Conservation (phyloP, 164 flowering plant species). For the Brasenia schreberi region DNA sequence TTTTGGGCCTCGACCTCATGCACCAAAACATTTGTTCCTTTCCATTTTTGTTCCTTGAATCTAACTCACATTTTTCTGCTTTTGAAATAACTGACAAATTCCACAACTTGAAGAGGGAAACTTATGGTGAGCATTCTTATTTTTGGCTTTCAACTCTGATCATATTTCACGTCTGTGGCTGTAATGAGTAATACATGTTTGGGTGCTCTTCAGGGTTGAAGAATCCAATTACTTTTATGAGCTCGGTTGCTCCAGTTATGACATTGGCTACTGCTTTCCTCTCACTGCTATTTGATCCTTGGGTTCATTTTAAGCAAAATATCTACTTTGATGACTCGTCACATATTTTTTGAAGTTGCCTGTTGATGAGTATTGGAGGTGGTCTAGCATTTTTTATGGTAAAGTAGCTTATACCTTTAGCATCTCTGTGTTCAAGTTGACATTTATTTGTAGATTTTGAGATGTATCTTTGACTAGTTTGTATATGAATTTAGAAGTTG, state of each 20-base stretch:
- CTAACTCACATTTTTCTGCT: not conserved
- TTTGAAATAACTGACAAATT: not conserved
- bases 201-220: conserved; percentile 51
- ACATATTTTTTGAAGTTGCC: conserved; percentile 59
- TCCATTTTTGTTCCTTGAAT: not conserved
- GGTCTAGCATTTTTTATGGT: conserved; percentile 94
- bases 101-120: not conserved
- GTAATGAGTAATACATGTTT: conserved; percentile 2
- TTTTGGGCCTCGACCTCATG: too few species aligned
- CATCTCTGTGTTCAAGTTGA: too few species aligned
- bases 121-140: not conserved
- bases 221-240: conserved; percentile 89
- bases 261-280: conserved; percentile 65
- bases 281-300: conserved; percentile 80
- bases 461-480: too few species aligned
- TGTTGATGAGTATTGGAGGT: conserved; percentile 93
- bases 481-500: too few species aligned
- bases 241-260: conserved; percentile 94
- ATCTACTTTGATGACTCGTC: conserved; percentile 58
- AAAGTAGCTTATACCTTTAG: not conserved
- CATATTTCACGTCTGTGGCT: not conserved
- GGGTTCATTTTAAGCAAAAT: conserved; percentile 56
- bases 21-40: too few species aligned
- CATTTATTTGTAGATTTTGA: too few species aligned
- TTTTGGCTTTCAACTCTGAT: not conserved